phyloP scores from a whole-genome alignment of 768 basidiomycete genomes.

The Tricholoma furcatifolium region DNA sequence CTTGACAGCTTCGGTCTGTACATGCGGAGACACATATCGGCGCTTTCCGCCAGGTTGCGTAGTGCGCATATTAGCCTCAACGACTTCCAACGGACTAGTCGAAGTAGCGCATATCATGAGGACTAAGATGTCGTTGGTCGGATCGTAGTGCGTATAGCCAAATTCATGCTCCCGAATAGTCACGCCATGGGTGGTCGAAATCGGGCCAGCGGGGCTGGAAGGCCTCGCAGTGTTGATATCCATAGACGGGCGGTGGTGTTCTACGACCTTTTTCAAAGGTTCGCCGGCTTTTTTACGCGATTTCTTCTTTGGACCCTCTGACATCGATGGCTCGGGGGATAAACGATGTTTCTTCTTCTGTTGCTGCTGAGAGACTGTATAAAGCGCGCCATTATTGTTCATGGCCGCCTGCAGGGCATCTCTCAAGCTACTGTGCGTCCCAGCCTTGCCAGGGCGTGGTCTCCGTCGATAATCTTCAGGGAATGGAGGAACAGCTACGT shows the following conservation, averaged over 20 bases:
- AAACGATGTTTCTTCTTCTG: neutral
- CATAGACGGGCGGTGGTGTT: neutral
- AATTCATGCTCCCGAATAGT: neutral
- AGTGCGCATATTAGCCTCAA: conserved; percentile 2
- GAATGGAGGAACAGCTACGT: conserved; percentile 25
- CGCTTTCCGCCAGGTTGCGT: neutral
- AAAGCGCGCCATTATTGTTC: conserved; percentile 13
- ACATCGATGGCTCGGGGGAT: neutral
- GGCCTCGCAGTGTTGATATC: neutral
- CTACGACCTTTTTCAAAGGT: too few relatives aligned
- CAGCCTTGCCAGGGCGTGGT: neutral
- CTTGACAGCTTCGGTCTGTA: neutral
- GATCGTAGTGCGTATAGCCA: neutral
- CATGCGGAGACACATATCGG: neutral
- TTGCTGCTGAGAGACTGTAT: neutral
- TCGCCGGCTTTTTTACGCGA: neutral
- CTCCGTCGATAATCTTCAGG: conserved; percentile 14
- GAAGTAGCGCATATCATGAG: conserved; percentile 4
- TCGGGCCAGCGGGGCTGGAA: neutral
- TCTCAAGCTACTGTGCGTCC: conserved; percentile 8
- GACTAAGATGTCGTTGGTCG: neutral
- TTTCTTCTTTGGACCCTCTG: neutral
- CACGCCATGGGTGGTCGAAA: neutral
- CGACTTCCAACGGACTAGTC: neutral
- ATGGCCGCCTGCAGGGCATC: conserved; percentile 15